Evolutionary conservation across 1,284 basidiomycete genomes (phyloP).

Genomic region (Afroboletus lepidellus): DNA sequence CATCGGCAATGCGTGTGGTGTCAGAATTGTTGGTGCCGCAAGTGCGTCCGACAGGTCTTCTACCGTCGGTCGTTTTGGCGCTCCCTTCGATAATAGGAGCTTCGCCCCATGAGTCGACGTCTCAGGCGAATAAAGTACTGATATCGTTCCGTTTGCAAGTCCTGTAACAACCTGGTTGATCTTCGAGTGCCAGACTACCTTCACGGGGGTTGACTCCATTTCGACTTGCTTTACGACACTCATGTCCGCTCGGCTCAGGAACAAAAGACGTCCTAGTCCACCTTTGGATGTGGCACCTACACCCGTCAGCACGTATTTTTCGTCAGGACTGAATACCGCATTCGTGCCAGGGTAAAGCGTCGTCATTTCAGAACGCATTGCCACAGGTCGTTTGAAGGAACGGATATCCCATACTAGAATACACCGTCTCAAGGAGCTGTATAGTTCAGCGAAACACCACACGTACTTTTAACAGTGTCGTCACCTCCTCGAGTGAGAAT

Average conservation of each 20-base stretch:
- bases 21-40: conserved; percentile 81
- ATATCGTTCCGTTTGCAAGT: conserved; percentile 84
- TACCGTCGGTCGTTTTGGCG: conserved; percentile 68
- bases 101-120: conserved; percentile 91
- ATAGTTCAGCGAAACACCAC: conserved; percentile 34
- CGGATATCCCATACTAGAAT: conserved; percentile 89
- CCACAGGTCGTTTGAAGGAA: conserved; percentile 83
- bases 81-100: conserved; percentile 76
- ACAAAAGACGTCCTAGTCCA: conserved; percentile 69
- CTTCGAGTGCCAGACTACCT: conserved; percentile 91
- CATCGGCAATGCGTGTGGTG: conserved; percentile 87
- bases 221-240: conserved; percentile 63
- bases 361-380: conserved; percentile 59
- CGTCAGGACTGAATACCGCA: conserved; percentile 90
- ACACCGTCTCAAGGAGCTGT: conserved; percentile 4
- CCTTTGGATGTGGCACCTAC: conserved; percentile 63
- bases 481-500: conserved; percentile 89
- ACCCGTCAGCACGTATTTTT: conserved; percentile 84
- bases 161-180: conserved; percentile 95
- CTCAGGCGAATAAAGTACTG: conserved; percentile 86
- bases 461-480: conserved; percentile 89
- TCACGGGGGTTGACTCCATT: conserved; percentile 79
- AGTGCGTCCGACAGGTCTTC: conserved; percentile 84
- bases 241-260: conserved; percentile 69
- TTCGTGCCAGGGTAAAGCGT: conserved; percentile 90